These are phyloP conservation scores for Penicillium manginii DNA, from an alignment of 495 filamentous ascomycete species.

Conservation along the genomic window DNA sequence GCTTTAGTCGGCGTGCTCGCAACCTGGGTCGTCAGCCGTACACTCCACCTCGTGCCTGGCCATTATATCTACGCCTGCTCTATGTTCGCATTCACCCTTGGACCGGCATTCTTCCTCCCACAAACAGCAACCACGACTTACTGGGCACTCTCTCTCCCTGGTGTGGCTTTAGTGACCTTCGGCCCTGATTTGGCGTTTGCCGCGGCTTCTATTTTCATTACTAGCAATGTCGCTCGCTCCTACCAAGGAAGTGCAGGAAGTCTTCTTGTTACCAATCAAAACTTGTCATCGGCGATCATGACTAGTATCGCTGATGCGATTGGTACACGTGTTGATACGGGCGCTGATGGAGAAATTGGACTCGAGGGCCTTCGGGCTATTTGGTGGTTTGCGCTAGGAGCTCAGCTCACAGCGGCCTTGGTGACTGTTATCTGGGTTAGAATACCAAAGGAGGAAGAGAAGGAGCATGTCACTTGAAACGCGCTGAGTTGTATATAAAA, in stretches of 20 bases:
- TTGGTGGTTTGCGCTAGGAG: constrained; percentile 52
- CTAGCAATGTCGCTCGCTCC: constrained; percentile 36
- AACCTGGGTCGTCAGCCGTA: constrained; percentile 49
- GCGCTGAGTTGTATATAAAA: too few species aligned
- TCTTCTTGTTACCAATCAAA: constrained; percentile 33
- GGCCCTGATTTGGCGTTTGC: constrained; percentile 40
- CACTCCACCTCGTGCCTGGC: constrained; percentile 49
- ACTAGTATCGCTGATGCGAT: constrained; percentile 50
- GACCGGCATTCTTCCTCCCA: constrained; percentile 39
- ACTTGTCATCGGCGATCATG: constrained; percentile 43
- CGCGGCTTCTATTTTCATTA: constrained; percentile 40
- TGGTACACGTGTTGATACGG: constrained; percentile 40
- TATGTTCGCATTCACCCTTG: constrained; percentile 40
- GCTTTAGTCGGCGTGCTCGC: constrained; percentile 48
- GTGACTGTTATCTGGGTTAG: constrained; percentile 46
- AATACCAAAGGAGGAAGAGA: constrained; percentile 54
- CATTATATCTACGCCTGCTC: constrained; percentile 50
- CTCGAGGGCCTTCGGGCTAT: constrained; percentile 44
- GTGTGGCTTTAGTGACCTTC: constrained; percentile 36
- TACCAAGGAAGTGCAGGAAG: constrained; percentile 40
- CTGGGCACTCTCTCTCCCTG: constrained; percentile 38
- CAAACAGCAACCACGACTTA: constrained; percentile 33
- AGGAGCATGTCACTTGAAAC: constrained; percentile 46
- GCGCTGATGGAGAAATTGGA: constrained; percentile 39
- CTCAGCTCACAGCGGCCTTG: constrained; percentile 39